Conservation (phyloP, 768 basidiomycete species). For the Tephrocybe sp. region DNA sequence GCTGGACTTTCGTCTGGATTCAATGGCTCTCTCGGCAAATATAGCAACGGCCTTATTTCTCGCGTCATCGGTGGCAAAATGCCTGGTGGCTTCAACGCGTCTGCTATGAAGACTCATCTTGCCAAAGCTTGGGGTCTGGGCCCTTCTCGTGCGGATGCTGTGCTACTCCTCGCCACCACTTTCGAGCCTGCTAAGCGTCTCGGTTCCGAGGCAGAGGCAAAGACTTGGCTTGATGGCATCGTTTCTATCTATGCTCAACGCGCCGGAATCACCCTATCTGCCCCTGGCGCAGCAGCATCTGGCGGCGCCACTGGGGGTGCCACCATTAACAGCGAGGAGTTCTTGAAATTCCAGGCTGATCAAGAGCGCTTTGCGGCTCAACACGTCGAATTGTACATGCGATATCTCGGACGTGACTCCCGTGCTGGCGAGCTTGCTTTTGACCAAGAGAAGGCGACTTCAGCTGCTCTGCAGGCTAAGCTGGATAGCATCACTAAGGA, state of each 20-base stretch:
- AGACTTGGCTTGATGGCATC: slow-evolving; percentile 87
- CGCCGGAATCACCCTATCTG: slow-evolving; percentile 79
- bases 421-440: slow-evolving; percentile 88
- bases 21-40: slow-evolving; percentile 88
- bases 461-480: slow-evolving; percentile 70
- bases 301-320: slow-evolving; percentile 73
- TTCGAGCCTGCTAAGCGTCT: slow-evolving; percentile 94
- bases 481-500: slow-evolving; percentile 88
- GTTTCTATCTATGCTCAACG: slow-evolving; percentile 86
- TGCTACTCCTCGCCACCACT: slow-evolving; percentile 87
- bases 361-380: slow-evolving; percentile 91
- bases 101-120: slow-evolving; percentile 85
- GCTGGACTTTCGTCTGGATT: slow-evolving; percentile 79
- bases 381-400: slow-evolving; percentile 95
- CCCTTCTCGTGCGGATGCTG: slow-evolving; percentile 81
- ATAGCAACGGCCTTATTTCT: slow-evolving; percentile 85
- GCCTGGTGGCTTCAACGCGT: slow-evolving; percentile 97
- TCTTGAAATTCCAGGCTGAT: slow-evolving; percentile 92
- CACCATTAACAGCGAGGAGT: slow-evolving; percentile 96
- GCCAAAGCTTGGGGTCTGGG: slow-evolving; percentile 97
- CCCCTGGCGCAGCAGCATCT: slow-evolving; percentile 60
- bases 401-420: slow-evolving; percentile 91
- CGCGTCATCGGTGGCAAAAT: slow-evolving; percentile 94
- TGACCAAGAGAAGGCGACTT: slow-evolving; percentile 81
- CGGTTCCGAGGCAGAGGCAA: slow-evolving; percentile 87